These are phyloP conservation scores for Populus ilicifolia DNA, from an alignment of 345 rosid species.

Conservation along the genomic window DNA sequence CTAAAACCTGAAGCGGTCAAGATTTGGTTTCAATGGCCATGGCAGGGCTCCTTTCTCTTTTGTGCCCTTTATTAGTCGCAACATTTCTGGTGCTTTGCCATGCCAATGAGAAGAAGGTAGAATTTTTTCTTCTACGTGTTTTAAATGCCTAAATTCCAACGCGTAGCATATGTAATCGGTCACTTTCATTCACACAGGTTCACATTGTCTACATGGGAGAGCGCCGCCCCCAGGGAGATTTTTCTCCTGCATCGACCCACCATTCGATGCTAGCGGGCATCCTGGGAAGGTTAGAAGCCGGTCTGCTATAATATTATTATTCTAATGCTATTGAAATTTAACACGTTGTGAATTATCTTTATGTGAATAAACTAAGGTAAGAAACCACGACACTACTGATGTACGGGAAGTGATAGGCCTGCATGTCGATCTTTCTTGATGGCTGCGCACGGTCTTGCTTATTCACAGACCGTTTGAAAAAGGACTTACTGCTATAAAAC, in stretches of 20 bases:
- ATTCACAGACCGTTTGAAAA: background rate
- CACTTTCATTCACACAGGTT: constrained; percentile 17
- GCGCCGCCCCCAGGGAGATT: constrained; percentile 15
- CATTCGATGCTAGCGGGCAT: constrained; percentile 34
- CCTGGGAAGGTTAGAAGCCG: constrained; percentile 30
- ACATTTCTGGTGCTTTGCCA: constrained; percentile 25
- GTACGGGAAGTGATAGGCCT: background rate
- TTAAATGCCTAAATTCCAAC: too few relatives aligned
- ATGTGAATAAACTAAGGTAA: too few relatives aligned
- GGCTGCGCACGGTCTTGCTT: background rate
- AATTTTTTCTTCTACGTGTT: background rate
- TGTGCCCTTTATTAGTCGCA: constrained; percentile 8
- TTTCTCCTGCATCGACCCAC: constrained; percentile 10
- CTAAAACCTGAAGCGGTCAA: background rate
- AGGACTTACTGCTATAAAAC: background rate
- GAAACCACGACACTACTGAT: background rate
- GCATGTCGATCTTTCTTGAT: background rate
- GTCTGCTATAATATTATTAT: background rate
- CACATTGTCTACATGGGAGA: constrained; percentile 44
- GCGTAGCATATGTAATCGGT: background rate
- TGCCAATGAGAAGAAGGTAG: constrained; percentile 31
- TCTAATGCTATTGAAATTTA: too few relatives aligned
- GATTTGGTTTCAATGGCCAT: constrained; percentile 13
- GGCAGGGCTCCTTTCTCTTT: constrained; percentile 13
- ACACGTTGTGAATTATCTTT: too few relatives aligned